Base-by-base conservation (phyloP, 2,329 filamentous ascomycete genomes). In the Aspergillus eucalypticola region DNA sequence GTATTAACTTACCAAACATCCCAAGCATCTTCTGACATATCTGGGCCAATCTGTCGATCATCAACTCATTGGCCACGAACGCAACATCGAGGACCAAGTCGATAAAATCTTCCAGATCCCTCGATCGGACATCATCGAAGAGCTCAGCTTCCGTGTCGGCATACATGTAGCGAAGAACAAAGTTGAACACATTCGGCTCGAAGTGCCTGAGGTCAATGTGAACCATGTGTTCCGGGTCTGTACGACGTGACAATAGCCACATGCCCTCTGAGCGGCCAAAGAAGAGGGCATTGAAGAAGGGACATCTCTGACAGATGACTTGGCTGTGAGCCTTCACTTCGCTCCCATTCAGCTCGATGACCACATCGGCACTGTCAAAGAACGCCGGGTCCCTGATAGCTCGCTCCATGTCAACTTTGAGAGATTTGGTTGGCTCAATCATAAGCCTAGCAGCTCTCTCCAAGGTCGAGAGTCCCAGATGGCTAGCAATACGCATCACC, bases 51-150 rank as follows among this genome's bases (percentile, higher is more conserved):
- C 93, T 85, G 72, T 97, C 92, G 50, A 99, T 84, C 93, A 99
- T 97, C 59, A 99, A 80, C 75, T 99, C 94, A 71, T 99, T 95
- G 11, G 93, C 92, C 55, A 91, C 89, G 58, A 87, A 87, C 84
- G 98, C 89, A 48, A 98, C 90, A 67, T 96, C 92, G 78, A 98
- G 84, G 8, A 97, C 84, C n/a, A 95, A 81, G 67, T 98, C 92
- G 4, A 93, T 86, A 64, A 96, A 92, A 49, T 92, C 89, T 66
- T 97, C 92, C 5, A 96, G 77, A 61, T 88, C 88, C 15, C 85
- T 79, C 38, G 86, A 84, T 15, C 89, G 84, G 5, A 95, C 84
- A 32, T 89, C 82, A 65, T 96, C 87, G 69, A 99, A 98, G 1
- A 98, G 79, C 60, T 93, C 89, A 21, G 86, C 82, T 0, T 92